phyloP scores from a whole-genome alignment of 331 rosid genomes.

The Quercus phellos region DNA sequence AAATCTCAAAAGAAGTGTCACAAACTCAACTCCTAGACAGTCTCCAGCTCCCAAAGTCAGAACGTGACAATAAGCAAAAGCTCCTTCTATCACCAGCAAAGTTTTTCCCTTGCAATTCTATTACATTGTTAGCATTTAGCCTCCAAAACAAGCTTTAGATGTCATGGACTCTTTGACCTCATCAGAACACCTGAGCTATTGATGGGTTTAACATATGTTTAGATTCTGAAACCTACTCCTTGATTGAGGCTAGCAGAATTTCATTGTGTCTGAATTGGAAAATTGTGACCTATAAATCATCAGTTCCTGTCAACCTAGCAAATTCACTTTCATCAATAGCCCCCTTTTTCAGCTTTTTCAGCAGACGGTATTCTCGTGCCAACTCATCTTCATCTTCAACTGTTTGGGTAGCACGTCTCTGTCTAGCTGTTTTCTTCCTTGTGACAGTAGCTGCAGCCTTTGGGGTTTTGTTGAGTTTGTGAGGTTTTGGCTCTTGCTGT shows the following conservation, averaged over 20 bases:
- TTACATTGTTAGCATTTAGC: background rate
- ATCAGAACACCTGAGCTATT: background rate
- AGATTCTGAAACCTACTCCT: background rate
- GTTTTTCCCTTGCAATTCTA: background rate
- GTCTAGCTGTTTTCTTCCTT: conserved; percentile 83
- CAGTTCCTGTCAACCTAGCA: conserved; percentile 77
- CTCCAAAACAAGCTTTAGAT: background rate
- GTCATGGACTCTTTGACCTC: background rate
- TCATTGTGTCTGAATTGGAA: conserved; percentile 6
- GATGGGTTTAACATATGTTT: background rate
- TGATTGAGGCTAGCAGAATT: conserved; percentile 3
- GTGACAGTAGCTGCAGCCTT: conserved; percentile 25
- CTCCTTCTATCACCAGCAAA: background rate
- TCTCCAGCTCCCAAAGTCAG: background rate
- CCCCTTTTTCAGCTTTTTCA: conserved; percentile 87
- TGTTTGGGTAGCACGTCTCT: conserved; percentile 81
- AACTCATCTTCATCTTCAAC: conserved; percentile 83
- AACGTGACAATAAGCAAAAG: background rate
- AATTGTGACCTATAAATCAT: conserved; percentile 38
- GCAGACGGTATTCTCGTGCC: conserved; percentile 64
- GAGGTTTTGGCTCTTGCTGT: conserved; percentile 49
- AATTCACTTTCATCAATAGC: conserved; percentile 64
- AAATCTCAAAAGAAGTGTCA: background rate
- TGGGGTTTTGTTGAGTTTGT: conserved; percentile 39
- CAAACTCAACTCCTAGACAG: background rate